Evolutionary conservation across 2,329 filamentous ascomycete genomes (phyloP), one percentile per base, ranked within the genome.

Genomic region (Ilyonectria mors-panacis): DNA sequence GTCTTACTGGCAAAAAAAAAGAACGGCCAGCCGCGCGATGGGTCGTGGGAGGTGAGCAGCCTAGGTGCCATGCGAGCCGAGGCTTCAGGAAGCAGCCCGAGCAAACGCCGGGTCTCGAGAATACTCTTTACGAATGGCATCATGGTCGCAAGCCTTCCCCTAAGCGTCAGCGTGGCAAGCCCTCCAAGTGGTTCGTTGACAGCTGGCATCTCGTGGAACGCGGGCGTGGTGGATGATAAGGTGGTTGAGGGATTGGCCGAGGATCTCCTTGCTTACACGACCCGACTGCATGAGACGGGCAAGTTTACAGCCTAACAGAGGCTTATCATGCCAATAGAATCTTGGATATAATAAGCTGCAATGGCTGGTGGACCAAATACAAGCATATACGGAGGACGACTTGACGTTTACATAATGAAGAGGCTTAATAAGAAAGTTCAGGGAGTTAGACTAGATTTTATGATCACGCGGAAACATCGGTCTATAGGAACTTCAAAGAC

Each of bases 31-130:
- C 71, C 77, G 13, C 81, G 86, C 10, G 74, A 79, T 2, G 71
- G 72, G 3, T 84, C 85, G 1, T 89, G 86, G 83, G 84, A 85
- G 67, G 71, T 89, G 5, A 88, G 85, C 66, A 90, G 89, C 71
- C 66, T 88, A 6, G 87, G 88, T 1, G 78, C 79, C 15, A 72
- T 85, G n/a, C 72, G 77, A 6, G 23, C 50, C 1, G 66, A 39
- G 2, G 66, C 63, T 1, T 12, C 30, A 64, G 51, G 3, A 83
- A 21, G 42, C 26, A 8, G 30, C 13, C 30, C 45, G 30, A 37
- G 12, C 7, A 26, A 81, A 81, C 67, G 68, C 19, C 55, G 33
- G 3, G 80, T 88, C 26, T 78, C 80, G 4, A 81, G 85, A n/a
- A 75, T 81, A 19, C 69, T 88, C 15, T 88, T 89, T 72, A 82